phyloP scores from a whole-genome alignment of 306 rosid species.

The Trifolium dubium region DNA sequence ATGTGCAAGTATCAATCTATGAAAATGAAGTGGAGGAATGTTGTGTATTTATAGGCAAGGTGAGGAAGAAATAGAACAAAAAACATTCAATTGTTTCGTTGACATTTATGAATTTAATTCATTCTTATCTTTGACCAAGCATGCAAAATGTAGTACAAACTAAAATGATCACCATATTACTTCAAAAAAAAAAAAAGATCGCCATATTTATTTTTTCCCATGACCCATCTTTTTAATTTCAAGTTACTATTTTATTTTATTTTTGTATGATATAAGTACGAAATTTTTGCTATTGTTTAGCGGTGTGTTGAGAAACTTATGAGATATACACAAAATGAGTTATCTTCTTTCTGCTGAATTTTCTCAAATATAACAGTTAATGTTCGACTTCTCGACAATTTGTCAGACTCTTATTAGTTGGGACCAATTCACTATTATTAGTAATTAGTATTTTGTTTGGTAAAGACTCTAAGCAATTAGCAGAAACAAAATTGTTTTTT shows the following conservation, averaged over 20 bases:
- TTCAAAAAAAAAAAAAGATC: too few relatives aligned
- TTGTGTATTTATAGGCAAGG: conserved; percentile 8
- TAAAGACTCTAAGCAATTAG: not conserved
- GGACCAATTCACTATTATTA: not conserved
- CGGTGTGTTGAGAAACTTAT: too few relatives aligned
- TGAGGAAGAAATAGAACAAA: conserved; percentile 8
- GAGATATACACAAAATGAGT: too few relatives aligned
- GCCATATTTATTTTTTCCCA: not conserved
- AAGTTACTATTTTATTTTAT: not conserved
- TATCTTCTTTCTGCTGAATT: too few relatives aligned
- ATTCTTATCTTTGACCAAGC: not conserved
- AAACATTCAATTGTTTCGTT: not conserved
- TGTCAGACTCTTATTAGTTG: too few relatives aligned
- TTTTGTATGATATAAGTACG: too few relatives aligned
- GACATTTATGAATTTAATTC: not conserved
- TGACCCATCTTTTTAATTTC: not conserved
- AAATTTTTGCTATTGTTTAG: too few relatives aligned
- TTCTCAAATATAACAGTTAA: too few relatives aligned
- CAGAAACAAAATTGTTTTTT: too few relatives aligned
- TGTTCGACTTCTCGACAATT: too few relatives aligned
- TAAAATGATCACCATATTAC: not conserved
- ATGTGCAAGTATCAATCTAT: not conserved
- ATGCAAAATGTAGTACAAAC: not conserved
- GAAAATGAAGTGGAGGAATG: not conserved
- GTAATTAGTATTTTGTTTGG: not conserved